Base-by-base conservation (phyloP, 1,284 basidiomycete genomes). In the Rhodotorula sp. region DNA sequence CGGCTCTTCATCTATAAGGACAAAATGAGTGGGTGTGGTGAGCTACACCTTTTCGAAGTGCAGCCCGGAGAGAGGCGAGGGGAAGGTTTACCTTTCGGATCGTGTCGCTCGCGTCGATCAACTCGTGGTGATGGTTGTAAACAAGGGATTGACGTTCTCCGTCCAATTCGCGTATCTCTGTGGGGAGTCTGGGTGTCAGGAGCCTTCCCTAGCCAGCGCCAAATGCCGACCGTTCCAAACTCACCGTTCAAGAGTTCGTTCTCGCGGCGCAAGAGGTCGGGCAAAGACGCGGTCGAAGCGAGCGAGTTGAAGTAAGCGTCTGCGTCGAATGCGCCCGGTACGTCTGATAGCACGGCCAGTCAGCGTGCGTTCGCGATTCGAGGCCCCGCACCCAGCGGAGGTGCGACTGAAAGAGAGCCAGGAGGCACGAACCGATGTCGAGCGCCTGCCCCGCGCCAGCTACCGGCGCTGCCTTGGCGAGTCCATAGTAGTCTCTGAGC, bases 71-170 rank as follows among this genome's bases (percentile, higher is more conserved):
- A 15, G 34, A 58, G 34, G 28, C 12, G 45, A 43, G 54, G 19
- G 67, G 12, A 26, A 43, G 18, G 2, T 5, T 19, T 81, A 93
- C 92, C 31, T 89, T 87, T 70, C 88, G 87, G 73, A 95, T 95
- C 10, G 93, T 95, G 77, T 93, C 92, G 74, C 90, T 92, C 1
- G 93, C 93, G 26, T 78, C 76, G 60, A 95, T 93, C 28, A 95
- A 87, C 78, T 95, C 93, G 76, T 94, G 92, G 78, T 95, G 93
- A 78, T 95, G 93, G 76, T 95, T 94, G 80, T 95, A 95, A 5
- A 95, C 93, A 52, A 95, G 83, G 28, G 90, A 90, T 80, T 95
- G 93, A 47, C 92, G 85, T 79, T 95, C 93, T 76, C 90, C 88
- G 70, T 95, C 92, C 7, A 95, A 82, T 75, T 94, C 87, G 57